phyloP scores from a whole-genome alignment of 768 basidiomycete genomes.

The Mycena metata region DNA sequence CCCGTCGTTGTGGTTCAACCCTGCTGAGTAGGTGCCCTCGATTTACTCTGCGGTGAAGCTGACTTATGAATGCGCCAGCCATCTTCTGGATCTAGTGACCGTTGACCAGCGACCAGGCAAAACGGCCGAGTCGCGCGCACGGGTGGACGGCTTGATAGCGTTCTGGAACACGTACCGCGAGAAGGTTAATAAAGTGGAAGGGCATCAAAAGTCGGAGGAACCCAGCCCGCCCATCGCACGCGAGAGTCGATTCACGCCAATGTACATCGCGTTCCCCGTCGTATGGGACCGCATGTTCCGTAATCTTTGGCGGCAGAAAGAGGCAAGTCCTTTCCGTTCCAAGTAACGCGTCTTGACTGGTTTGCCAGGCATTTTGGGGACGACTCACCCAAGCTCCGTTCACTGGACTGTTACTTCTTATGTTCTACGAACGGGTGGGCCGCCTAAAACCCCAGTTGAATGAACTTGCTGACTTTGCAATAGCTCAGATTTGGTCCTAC shows the following conservation, averaged over 20 bases:
- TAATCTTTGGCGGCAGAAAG: constrained; percentile 55
- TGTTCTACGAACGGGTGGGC: constrained; percentile 50
- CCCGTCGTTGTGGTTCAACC: constrained; percentile 55
- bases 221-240: constrained; percentile 25
- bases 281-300: constrained; percentile 52
- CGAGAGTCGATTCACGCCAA: constrained; percentile 45
- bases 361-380: constrained; percentile 35
- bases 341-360: not conserved
- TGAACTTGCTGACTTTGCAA: not conserved
- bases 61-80: constrained; percentile 27
- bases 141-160: constrained; percentile 29
- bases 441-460: not conserved
- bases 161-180: constrained; percentile 37
- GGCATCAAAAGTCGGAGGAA: constrained; percentile 24
- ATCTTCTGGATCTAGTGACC: constrained; percentile 35
- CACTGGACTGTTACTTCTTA: constrained; percentile 45
- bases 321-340: constrained; percentile 29
- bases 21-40: constrained; percentile 48
- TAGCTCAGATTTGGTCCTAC: constrained; percentile 49
- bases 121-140: constrained; percentile 23
- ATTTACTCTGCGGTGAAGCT: constrained; percentile 48
- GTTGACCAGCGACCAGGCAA: constrained; percentile 37
- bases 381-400: constrained; percentile 39
- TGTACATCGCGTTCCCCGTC: constrained; percentile 52
- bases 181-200: constrained; percentile 30